Base-by-base conservation (phyloP, 1,284 basidiomycete genomes). In the Omphalotus olearius region DNA sequence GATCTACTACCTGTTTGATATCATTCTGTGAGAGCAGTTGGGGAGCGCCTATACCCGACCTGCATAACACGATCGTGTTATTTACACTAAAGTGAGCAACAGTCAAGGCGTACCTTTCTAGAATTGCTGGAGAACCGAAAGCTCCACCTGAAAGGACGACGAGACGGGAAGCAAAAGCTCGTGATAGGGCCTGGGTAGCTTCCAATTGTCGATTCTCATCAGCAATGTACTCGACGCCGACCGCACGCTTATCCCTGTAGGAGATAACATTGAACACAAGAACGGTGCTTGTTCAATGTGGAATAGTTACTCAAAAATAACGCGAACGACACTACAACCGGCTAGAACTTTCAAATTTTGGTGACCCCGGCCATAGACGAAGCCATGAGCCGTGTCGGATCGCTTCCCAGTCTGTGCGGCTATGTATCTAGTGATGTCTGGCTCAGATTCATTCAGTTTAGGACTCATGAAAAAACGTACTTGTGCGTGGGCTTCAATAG, bases 111-210 rank as follows among this genome's bases (percentile, higher is more conserved):
- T 25, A 50, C 49, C 49, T 16, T 57, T 76, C 72, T 28, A 77
- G 60, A 37, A 78, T 73, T 3, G 61, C 52, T 1, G 76, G 71
- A 0, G 74, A 74, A 7, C 75, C 76, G 36, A 78, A 70, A 0
- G 76, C 56, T 1, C 75, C 75, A 0, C 68, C 68, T 28, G 72
- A 69, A 11, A 77, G 36, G 3, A 78, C 66, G 0, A 78, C 69
- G 1, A 75, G 55, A 17, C 62, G 67, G 17, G 58, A 59, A 3
- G 71, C 74, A 4, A 36, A 26, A 30, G 37, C 33, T 36, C 30
- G 20, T 26, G n/a, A n/a, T 14, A 26, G 25, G 26, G 16, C 26
- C 25, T 30, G 20, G 16, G 17, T 30, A 23, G 38, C 40, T 40
- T 30, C 37, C 4, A 20, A 40, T 17, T 41, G 48, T 9, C 11